Evolutionary conservation across 148 eudicot genomes (phyloP), one percentile per base, ranked within the genome.

Genomic region (Polygonum maritimum): DNA sequence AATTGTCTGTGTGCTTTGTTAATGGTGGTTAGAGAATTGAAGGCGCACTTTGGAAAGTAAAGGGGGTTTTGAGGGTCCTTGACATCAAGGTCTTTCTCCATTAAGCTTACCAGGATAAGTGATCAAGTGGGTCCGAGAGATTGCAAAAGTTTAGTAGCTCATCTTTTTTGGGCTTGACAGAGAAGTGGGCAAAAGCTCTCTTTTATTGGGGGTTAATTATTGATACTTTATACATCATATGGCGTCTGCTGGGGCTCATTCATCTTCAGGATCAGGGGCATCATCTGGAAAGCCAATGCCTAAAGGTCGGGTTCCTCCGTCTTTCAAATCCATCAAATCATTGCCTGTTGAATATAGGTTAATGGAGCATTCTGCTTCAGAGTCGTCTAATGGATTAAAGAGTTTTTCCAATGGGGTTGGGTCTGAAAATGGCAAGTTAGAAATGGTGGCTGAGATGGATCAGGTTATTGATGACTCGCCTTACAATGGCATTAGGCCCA

Each of bases 321-420:
- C 92, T 57, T 74, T 91, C 41, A 81, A 89, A 48, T 81, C 94
- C 5, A 90, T 92, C 73, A 89, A 86, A 75, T 94, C 98, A 3
- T 76, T 92, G 91, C 96, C 98, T 4, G 91, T 77, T 19, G 89
- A 87, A 41, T 87, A 83, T 51, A 75, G 90, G 75, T 62, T 85
- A 38, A 81, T 82, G 87, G 92, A 85, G 78, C 73, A 78, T 1
- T 71, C 75, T 7, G 44, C 31, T 49, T 60, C 76, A 21, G 73
- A 18, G 76, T 62, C 79, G 51, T 81, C 75, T 73, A 80, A 69
- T 33, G 79, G 72, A 31, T 21, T 72, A 45, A 79, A 71, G 60
- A 4, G 55, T 58, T 80, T 76, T 15, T 79, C 76, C 12, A 81
- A 79, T 81, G 86, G 74, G 21, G 73, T 71, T 57, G 70, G 80